Percentiles rank a stretch among this genome's conserved stretches.
These are phyloP conservation scores for Saturnispora saitoi DNA, from an alignment of 805 yeast species.

Conservation along the genomic window DNA sequence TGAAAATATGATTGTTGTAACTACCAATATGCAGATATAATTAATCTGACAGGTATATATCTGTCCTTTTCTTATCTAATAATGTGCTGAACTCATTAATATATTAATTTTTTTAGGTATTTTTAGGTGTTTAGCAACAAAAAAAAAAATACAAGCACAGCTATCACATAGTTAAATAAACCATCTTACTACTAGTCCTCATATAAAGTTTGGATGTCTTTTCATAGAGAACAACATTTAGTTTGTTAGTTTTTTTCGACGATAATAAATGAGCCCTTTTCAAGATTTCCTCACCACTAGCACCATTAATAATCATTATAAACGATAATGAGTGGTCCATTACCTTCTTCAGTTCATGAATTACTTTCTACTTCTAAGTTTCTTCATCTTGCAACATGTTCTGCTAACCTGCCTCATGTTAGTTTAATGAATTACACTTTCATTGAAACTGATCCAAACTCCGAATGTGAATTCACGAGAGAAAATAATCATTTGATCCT, in stretches of 20 bases:
- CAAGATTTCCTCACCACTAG: not conserved
- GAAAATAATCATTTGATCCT: conserved; percentile 34
- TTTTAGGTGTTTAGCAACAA: no score
- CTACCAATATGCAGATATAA: no score
- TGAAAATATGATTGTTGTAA: no score
- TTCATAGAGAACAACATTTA: no score
- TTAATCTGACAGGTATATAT: no score
- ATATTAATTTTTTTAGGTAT: no score
- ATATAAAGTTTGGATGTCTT: no score
- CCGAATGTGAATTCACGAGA: conserved; percentile 14
- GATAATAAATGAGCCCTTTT: not conserved
- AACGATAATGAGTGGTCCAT: conserved; percentile 15
- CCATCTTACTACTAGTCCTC: no score
- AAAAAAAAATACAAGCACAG: no score
- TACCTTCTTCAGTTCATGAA: conserved; percentile 30
- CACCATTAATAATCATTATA: not conserved
- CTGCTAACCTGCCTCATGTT: conserved; percentile 66
- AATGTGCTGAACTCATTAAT: no score
- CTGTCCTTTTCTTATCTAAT: no score
- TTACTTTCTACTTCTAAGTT: conserved; percentile 55
- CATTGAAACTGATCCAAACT: conserved; percentile 33
- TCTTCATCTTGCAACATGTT: conserved; percentile 79
- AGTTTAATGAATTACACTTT: conserved; percentile 87
- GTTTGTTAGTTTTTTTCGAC: not conserved
- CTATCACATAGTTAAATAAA: no score